Evolutionary conservation across 441 rosid species (phyloP).

Genomic region (Populus hybrid): DNA sequence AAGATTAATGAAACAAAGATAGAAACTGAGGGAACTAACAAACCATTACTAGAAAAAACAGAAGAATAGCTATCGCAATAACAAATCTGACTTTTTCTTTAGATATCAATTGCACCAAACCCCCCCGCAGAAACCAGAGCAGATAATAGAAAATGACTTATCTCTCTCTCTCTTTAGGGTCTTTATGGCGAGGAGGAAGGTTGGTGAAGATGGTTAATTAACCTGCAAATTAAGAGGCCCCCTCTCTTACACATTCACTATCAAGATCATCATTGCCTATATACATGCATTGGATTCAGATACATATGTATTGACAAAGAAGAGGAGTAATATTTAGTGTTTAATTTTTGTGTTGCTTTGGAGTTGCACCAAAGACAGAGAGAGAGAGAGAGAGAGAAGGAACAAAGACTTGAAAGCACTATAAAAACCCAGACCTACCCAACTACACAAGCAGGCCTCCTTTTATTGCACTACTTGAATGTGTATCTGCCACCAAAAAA

Average conservation of each 20-base stretch:
- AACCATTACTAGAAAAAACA: slow-evolving; percentile 27
- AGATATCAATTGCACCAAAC: slow-evolving; percentile 22
- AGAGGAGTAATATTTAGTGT: slow-evolving; percentile 10
- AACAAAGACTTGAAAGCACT: slow-evolving; percentile 35
- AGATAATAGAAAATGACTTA: slow-evolving; percentile 36
- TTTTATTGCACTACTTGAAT: slow-evolving; percentile 87
- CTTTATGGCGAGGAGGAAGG: slow-evolving; percentile 53
- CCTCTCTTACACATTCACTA: slow-evolving; percentile 35
- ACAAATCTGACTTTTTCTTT: slow-evolving; percentile 18
- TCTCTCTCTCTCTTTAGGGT: slow-evolving; percentile 13
- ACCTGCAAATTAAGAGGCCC: slow-evolving; percentile 26
- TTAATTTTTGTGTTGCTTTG: not conserved
- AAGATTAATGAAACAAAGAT: slow-evolving; percentile 4
- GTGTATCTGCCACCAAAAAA: slow-evolving; percentile 59
- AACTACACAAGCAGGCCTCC: slow-evolving; percentile 42
- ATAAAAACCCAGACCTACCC: slow-evolving; percentile 76
- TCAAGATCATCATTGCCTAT: slow-evolving; percentile 59
- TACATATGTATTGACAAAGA: slow-evolving; percentile 12
- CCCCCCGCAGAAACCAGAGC: slow-evolving; percentile 28
- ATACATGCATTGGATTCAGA: slow-evolving; percentile 51
- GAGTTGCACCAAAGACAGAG: slow-evolving; percentile 20
- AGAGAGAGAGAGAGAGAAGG: slow-evolving; percentile 3
- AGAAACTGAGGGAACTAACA: slow-evolving; percentile 23
- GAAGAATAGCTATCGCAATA: not conserved
- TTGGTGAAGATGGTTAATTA: slow-evolving; percentile 57